A percentile compares a stretch with the other conserved stretches of the same genome.
Conservation (phyloP, 2,329 filamentous ascomycete species). For the Tolypocladium cylindrosporum region DNA sequence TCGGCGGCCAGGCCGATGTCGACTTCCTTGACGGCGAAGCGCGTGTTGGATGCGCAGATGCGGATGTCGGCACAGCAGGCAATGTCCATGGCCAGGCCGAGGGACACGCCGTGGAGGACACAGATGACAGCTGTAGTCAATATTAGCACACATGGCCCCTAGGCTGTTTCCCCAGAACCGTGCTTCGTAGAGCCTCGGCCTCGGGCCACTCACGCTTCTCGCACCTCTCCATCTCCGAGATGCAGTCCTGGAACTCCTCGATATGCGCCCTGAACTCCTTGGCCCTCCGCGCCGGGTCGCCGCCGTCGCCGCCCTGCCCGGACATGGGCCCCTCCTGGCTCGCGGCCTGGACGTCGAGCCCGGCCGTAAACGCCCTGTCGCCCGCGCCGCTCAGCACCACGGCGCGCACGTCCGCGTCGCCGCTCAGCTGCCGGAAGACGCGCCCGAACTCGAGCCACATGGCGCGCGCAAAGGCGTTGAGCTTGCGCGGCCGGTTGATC, state of each 20-base stretch:
- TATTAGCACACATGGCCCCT: background rate
- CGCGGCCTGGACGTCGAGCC: slow-evolving; percentile 72
- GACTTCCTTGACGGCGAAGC: slow-evolving; percentile 69
- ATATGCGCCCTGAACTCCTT: slow-evolving; percentile 57
- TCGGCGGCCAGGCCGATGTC: slow-evolving; percentile 75
- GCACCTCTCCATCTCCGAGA: slow-evolving; percentile 70
- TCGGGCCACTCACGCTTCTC: slow-evolving; percentile 61
- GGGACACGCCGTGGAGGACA: slow-evolving; percentile 67
- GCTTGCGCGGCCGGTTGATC: slow-evolving; percentile 76
- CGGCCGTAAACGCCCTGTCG: slow-evolving; percentile 74
- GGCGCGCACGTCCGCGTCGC: slow-evolving; percentile 61
- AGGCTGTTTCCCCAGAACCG: background rate
- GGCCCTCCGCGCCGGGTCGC: slow-evolving; percentile 57
- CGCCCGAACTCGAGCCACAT: slow-evolving; percentile 78
- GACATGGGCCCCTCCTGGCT: slow-evolving; percentile 38
- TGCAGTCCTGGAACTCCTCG: slow-evolving; percentile 68
- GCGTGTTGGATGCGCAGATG: slow-evolving; percentile 47
- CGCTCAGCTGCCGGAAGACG: slow-evolving; percentile 64
- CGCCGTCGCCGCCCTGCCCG: slow-evolving; percentile 10
- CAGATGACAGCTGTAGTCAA: slow-evolving; percentile 58
- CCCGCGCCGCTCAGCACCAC: slow-evolving; percentile 76
- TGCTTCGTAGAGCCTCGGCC: background rate
- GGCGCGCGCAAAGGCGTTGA: slow-evolving; percentile 76
- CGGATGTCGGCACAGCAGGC: slow-evolving; percentile 61
- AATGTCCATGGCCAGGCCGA: slow-evolving; percentile 71